Evolutionary conservation across 169 alveolate species (phyloP).

Genomic region (Plasmodium gonderi): DNA sequence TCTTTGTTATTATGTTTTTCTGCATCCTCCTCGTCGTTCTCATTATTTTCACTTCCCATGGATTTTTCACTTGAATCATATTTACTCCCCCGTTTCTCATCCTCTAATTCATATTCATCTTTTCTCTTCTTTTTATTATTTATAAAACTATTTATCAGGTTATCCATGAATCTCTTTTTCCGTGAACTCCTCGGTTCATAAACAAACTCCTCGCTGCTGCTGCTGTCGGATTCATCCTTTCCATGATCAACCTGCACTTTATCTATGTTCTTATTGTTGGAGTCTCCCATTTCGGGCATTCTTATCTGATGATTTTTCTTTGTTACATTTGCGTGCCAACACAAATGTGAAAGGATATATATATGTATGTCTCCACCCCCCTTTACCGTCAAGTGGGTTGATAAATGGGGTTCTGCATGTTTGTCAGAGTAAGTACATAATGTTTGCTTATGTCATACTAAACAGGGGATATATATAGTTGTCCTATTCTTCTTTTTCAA

Average conservation of each 20-base stretch:
- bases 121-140: slow-evolving; percentile 40
- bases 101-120: slow-evolving; percentile 1
- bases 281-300: slow-evolving; percentile 47
- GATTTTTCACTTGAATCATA: slow-evolving; percentile 9
- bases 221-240: background rate
- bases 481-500: too few relatives aligned
- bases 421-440: too few relatives aligned
- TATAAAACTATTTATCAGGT: slow-evolving; percentile 61
- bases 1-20: background rate
- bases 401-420: too few relatives aligned
- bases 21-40: background rate
- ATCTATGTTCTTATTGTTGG: slow-evolving; percentile 25
- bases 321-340: background rate
- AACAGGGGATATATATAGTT: too few relatives aligned
- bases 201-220: slow-evolving; percentile 32
- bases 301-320: too few relatives aligned
- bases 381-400: too few relatives aligned
- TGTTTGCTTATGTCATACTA: too few relatives aligned
- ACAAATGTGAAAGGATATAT: too few relatives aligned
- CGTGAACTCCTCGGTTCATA: slow-evolving; percentile 63
- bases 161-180: slow-evolving; percentile 48
- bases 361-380: too few relatives aligned
- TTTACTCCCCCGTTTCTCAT: slow-evolving; percentile 15
- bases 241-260: background rate
- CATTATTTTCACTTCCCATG: background rate